phyloP scores from a whole-genome alignment of 805 yeast genomes.

The Henningerozyma blattae region DNA sequence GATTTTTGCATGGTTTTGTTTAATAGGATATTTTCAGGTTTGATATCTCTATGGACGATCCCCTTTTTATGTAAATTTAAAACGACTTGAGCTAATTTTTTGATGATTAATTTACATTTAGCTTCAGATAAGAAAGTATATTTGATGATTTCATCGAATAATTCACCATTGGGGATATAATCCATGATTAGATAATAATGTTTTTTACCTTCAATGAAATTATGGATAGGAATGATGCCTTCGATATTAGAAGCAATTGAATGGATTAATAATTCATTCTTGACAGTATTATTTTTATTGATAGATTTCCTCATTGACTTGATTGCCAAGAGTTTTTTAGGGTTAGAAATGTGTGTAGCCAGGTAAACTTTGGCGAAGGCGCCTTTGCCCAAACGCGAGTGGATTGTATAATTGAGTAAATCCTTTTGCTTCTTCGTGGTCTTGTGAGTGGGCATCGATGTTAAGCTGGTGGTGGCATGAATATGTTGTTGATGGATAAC shows the following conservation, averaged over 20 bases:
- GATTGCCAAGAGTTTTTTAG: constrained; percentile 1
- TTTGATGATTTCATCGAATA: constrained; percentile 35
- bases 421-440: background rate
- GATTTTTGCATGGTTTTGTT: constrained; percentile 36
- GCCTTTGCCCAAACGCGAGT: background rate
- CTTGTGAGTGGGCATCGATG: too few species aligned
- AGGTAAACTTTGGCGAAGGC: background rate
- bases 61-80: constrained; percentile 35
- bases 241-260: background rate
- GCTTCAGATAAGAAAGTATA: constrained; percentile 40
- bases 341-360: background rate
- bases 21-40: constrained; percentile 59
- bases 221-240: background rate
- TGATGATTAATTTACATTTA: constrained; percentile 63
- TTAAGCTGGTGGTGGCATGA: too few species aligned
- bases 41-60: constrained; percentile 58
- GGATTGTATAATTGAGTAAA: background rate
- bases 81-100: constrained; percentile 39
- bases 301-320: constrained; percentile 1
- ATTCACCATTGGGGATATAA: constrained; percentile 82
- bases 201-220: background rate
- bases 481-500: too few species aligned
- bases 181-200: constrained; percentile 52
- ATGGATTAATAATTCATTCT: constrained; percentile 22
- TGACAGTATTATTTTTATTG: constrained; percentile 29